phyloP scores from a whole-genome alignment of 352 stramenopile species.

The Phytophthora hybrid region DNA sequence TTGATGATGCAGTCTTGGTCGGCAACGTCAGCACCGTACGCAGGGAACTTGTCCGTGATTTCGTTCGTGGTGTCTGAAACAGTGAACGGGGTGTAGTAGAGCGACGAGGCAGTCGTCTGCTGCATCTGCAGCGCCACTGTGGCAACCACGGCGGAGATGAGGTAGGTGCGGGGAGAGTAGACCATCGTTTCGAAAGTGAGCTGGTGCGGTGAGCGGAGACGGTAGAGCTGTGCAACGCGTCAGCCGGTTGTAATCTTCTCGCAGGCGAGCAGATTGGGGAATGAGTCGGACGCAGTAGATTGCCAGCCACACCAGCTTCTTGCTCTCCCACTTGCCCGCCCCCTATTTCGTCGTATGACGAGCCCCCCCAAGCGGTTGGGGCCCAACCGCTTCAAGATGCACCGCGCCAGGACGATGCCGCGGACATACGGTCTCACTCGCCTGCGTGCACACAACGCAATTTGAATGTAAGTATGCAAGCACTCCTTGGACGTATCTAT shows the following conservation, averaged over 20 bases:
- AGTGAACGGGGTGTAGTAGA: slow-evolving; percentile 30
- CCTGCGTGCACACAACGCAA: not conserved
- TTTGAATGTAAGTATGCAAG: not conserved
- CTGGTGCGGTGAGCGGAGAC: not conserved
- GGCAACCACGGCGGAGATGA: slow-evolving; percentile 34
- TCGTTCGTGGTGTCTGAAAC: slow-evolving; percentile 13
- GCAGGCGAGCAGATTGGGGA: slow-evolving; percentile 35
- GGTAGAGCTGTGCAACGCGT: not conserved
- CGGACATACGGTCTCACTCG: slow-evolving; percentile 15
- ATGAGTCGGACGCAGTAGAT: slow-evolving; percentile 9
- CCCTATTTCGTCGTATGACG: not conserved
- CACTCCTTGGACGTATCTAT: slow-evolving; percentile 2
- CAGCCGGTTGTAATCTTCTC: slow-evolving; percentile 31
- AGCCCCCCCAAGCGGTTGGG: no score
- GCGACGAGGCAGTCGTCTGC: slow-evolving; percentile 18
- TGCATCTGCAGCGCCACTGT: slow-evolving; percentile 34
- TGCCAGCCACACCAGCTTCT: not conserved
- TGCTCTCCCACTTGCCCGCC: not conserved
- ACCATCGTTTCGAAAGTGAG: slow-evolving; percentile 23
- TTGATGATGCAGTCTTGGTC: slow-evolving; percentile 22
- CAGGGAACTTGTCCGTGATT: slow-evolving; percentile 22
- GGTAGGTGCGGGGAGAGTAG: slow-evolving; percentile 36
- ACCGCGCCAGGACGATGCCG: not conserved
- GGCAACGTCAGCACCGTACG: slow-evolving; percentile 15
- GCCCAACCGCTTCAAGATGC: not conserved